Base-by-base conservation (phyloP, 129 eudicot genomes). In the Artemisia annua region DNA sequence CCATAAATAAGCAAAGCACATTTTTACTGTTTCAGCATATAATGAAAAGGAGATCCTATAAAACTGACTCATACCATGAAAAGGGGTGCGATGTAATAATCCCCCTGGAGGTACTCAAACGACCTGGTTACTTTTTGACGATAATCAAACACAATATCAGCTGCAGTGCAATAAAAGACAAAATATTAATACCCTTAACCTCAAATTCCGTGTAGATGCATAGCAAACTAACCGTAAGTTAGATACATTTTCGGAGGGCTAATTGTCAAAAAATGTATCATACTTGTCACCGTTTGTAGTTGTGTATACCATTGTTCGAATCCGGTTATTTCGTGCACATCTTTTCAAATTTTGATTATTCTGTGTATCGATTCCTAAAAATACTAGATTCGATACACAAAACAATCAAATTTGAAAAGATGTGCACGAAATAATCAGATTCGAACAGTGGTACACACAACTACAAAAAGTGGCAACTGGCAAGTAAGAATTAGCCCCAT, bases 61-160 rank as follows among this genome's bases (percentile, higher is more conserved):
- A 6, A 49, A 48, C 39, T n/a, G 52, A 19, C 39, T 50, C 82
- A 48, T 84, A 94, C 99, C 99, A 94, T 74, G 86, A 94, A 94
- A 66, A 66, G n/a, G 3, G 99, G 99, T 12, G 99, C 97, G 44
- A 94, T 90, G 82, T 94, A 94, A 67, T 90, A 94, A 83, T 94
- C 99, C 26, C 99, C 99, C 83, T 90, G 93, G 53, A 94, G 95
- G 72, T 94, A 86, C 86, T 94, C 88, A 67, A 94, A 90, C 20
- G 99, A 90, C 79, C 99, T 86, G 12, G 99, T 94, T 66, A 81
- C 96, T 77, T 85, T 94, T 72, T 94, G 99, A 66, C 99, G 89
- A 55, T 94, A 94, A 87, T 94, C 99, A 66, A 94, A 94, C 81
- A 94, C 99, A 53, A 94, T 94, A 84, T 94, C 99, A 81, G 97